Base-by-base conservation (phyloP, 306 rosid species). In the Rosa rugosa region DNA sequence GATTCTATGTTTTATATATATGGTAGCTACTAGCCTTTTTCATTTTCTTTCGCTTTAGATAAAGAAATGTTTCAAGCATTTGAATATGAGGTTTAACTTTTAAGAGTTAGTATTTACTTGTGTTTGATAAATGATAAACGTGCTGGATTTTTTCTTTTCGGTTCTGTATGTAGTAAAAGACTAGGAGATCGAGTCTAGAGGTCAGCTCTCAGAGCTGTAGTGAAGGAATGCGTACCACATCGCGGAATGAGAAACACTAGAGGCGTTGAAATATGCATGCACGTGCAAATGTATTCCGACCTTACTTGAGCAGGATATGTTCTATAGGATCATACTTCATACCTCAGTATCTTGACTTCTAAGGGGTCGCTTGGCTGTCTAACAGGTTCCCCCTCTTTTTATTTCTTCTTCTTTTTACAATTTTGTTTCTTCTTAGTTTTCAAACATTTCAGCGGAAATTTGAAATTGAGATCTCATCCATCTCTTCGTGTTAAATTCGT, bases 301-400 rank as follows among this genome's bases (percentile, higher is more conserved):
- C 36, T 31, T 27, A 27, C 31, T 1, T 27, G 31, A 31, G 2
- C 3, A 27, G 31, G 31, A 27, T n/a, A n/a, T 27, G 31, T 27
- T 27, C 31, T 27, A 27, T 27, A 27, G 31, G 31, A 27, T 27
- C 31, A 1, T 27, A 27, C 1, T n/a, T n/a, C n/a, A n/a, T n/a
- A n/a, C n/a, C n/a, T n/a, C n/a, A n/a, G n/a, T n/a, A n/a, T n/a
- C n/a, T n/a, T n/a, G n/a, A n/a, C n/a, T n/a, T n/a, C n/a, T n/a
- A n/a, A n/a, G n/a, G n/a, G 69, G 69, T 63, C 42, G 1, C 44
- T 31, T 64, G 68, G 69, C 44, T 34, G 69, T 64, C 44, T 64
- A 44, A 64, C 42, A 31, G n/a, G 69, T 63, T 13, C 6, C 20
- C 10, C 0, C 7, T 27, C 0, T 31, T 63, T 12, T 63, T 5